phyloP scores from a whole-genome alignment of 441 rosid genomes.

The Erysimum cheiri region DNA sequence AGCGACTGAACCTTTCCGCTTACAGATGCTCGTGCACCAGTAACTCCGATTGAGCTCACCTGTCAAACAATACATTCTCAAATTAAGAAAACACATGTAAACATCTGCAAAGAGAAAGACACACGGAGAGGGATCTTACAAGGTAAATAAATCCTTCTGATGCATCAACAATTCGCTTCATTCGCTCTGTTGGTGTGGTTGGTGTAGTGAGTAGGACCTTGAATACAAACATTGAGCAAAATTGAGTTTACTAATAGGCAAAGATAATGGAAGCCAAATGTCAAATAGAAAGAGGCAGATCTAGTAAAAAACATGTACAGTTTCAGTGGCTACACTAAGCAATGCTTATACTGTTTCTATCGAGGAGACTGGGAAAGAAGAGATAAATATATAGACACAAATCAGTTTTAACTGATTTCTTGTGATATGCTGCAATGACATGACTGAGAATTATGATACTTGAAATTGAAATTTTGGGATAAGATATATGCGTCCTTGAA shows the following conservation, averaged over 20 bases:
- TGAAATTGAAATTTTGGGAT: neutral
- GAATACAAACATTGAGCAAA: constrained; percentile 26
- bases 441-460: constrained; percentile 8
- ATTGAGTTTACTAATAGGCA: neutral
- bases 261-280: neutral
- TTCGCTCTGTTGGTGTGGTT: constrained; percentile 85
- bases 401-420: neutral
- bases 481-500: neutral
- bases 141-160: constrained; percentile 95
- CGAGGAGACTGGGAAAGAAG: neutral
- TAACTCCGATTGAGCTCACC: constrained; percentile 95
- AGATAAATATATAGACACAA: neutral
- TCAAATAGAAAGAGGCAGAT: neutral
- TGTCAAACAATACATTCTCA: constrained; percentile 40
- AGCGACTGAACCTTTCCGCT: constrained; percentile 71
- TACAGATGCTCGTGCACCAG: constrained; percentile 89
- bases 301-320: constrained; percentile 13
- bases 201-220: constrained; percentile 96
- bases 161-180: constrained; percentile 87
- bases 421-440: constrained; percentile 20
- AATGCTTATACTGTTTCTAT: constrained; percentile 26
- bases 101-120: constrained; percentile 6
- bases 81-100: neutral
- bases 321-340: constrained; percentile 27
- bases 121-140: constrained; percentile 56